phyloP scores from a whole-genome alignment of 768 basidiomycete species.

The Gloeophyllum trabeum region DNA sequence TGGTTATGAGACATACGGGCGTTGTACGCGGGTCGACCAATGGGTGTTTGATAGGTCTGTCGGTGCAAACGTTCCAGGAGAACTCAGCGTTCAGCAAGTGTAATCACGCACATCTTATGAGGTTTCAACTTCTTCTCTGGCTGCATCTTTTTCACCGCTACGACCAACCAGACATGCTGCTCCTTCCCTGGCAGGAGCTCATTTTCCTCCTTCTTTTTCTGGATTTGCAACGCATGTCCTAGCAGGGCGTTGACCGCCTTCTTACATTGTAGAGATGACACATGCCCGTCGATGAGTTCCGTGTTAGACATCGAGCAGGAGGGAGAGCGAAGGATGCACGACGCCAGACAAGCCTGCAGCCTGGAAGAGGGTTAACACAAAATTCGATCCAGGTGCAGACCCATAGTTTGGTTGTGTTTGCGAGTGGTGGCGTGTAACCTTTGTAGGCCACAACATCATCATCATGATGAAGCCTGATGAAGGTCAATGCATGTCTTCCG shows the following conservation, averaged over 20 bases:
- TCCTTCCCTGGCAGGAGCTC: slow-evolving; percentile 74
- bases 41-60: slow-evolving; percentile 68
- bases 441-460: no score
- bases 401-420: no score
- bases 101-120: slow-evolving; percentile 58
- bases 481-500: no score
- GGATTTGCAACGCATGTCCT: slow-evolving; percentile 52
- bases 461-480: no score
- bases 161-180: slow-evolving; percentile 80
- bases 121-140: slow-evolving; percentile 73
- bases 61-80: background rate
- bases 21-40: slow-evolving; percentile 75
- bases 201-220: slow-evolving; percentile 52
- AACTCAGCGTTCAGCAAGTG: background rate
- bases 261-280: slow-evolving; percentile 63
- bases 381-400: no score
- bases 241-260: slow-evolving; percentile 75
- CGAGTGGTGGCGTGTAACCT: no score
- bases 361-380: no score
- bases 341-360: no score
- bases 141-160: slow-evolving; percentile 77
- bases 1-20: slow-evolving; percentile 83
- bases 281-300: slow-evolving; percentile 56
- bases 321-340: no score
- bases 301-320: no score